phyloP scores from a whole-genome alignment of 169 alveolate genomes.

The Plasmodium sp. region DNA sequence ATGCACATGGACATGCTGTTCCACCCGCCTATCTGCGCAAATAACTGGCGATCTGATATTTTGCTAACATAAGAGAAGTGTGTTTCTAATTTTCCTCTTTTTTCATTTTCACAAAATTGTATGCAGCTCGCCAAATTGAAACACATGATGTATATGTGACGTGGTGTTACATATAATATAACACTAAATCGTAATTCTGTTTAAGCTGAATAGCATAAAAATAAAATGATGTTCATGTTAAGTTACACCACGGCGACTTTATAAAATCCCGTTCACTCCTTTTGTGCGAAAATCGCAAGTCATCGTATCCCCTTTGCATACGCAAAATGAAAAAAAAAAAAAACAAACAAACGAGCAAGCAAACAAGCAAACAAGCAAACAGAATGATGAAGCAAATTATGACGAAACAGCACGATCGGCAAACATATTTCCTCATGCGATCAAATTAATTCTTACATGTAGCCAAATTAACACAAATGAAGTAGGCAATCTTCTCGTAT shows the following conservation, averaged over 20 bases:
- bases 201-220: neutral
- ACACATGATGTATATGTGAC: neutral
- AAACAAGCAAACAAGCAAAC: neutral
- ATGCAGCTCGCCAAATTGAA: neutral
- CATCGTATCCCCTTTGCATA: neutral
- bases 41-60: neutral
- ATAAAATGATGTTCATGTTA: neutral
- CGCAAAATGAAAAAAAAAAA: neutral
- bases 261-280: neutral
- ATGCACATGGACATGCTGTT: neutral
- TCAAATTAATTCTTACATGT: neutral
- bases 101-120: neutral
- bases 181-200: neutral
- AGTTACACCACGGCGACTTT: neutral
- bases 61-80: neutral
- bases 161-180: neutral
- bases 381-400: neutral
- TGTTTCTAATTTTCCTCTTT: neutral
- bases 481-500: neutral
- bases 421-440: neutral
- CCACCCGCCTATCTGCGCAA: neutral
- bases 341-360: neutral
- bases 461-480: neutral
- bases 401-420: neutral
- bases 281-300: neutral